Percentiles rank a stretch among this genome's conserved stretches.
These are phyloP conservation scores for Haematococcus lacustris DNA, from an alignment of 139 green algal species.

Conservation along the genomic window DNA sequence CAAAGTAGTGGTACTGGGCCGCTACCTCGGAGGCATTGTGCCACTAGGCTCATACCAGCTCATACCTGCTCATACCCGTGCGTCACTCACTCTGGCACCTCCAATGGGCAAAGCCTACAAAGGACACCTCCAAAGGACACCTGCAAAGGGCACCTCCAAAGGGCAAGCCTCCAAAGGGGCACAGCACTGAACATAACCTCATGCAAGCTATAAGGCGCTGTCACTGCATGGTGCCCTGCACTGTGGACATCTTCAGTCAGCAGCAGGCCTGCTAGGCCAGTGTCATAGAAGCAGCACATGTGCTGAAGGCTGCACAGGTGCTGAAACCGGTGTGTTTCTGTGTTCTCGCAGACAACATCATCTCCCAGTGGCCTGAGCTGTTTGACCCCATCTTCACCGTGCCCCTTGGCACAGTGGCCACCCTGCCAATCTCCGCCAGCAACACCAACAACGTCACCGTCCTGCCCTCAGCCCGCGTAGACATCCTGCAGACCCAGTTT, in stretches of 20 bases:
- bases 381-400: conserved; percentile 20
- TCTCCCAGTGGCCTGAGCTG: conserved; percentile 24
- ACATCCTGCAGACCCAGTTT: conserved; percentile 26
- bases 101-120: too few relatives aligned
- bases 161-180: too few relatives aligned
- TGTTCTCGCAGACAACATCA: background rate
- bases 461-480: conserved; percentile 3
- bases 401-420: conserved; percentile 20
- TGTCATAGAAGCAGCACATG: background rate
- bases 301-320: background rate
- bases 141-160: too few relatives aligned
- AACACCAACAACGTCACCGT: background rate
- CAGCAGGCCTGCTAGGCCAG: background rate
- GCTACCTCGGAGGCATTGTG: too few relatives aligned
- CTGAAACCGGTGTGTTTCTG: background rate
- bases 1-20: background rate
- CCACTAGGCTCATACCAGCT: too few relatives aligned
- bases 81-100: too few relatives aligned
- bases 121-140: too few relatives aligned
- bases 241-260: background rate
- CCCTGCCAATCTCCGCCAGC: background rate
- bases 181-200: too few relatives aligned
- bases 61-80: too few relatives aligned
- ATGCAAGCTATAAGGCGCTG: background rate
- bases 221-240: background rate